Evolutionary conservation across 2,329 filamentous ascomycete genomes (phyloP).

Genomic region (Paecilomyces sp.): DNA sequence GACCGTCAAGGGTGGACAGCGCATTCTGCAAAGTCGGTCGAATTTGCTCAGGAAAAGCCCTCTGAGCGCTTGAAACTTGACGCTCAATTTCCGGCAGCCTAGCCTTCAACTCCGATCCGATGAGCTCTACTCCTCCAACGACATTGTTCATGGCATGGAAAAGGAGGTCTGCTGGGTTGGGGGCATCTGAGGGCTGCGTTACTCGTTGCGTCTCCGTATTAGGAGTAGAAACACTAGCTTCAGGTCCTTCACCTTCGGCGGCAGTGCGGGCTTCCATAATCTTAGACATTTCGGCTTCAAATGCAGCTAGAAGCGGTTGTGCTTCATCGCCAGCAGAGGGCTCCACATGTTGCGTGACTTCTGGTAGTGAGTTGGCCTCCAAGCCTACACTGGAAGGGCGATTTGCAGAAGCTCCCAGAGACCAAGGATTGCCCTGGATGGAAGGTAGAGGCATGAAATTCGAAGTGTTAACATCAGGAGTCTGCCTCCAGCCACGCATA

Average conservation of each 20-base stretch:
- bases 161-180: conserved; percentile 23
- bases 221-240: conserved; percentile 5
- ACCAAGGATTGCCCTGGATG: not conserved
- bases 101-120: conserved; percentile 28
- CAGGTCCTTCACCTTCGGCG: conserved; percentile 5
- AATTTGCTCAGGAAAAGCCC: conserved; percentile 28
- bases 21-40: conserved; percentile 28
- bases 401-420: not conserved
- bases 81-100: conserved; percentile 31
- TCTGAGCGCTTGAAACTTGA: conserved; percentile 26
- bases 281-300: conserved; percentile 32
- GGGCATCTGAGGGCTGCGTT: conserved; percentile 7
- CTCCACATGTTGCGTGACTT: conserved; percentile 7
- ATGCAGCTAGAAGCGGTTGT: conserved; percentile 29
- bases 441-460: not conserved
- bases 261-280: conserved; percentile 19
- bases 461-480: not conserved
- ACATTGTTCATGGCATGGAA: conserved; percentile 26
- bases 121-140: conserved; percentile 23
- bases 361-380: conserved; percentile 5
- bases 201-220: conserved; percentile 5
- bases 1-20: conserved; percentile 27
- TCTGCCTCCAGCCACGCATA: conserved; percentile 2
- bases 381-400: not conserved
- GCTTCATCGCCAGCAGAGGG: conserved; percentile 13